Base-by-base conservation (phyloP, 148 eudicot genomes). In the Pharnaceum exiguum region DNA sequence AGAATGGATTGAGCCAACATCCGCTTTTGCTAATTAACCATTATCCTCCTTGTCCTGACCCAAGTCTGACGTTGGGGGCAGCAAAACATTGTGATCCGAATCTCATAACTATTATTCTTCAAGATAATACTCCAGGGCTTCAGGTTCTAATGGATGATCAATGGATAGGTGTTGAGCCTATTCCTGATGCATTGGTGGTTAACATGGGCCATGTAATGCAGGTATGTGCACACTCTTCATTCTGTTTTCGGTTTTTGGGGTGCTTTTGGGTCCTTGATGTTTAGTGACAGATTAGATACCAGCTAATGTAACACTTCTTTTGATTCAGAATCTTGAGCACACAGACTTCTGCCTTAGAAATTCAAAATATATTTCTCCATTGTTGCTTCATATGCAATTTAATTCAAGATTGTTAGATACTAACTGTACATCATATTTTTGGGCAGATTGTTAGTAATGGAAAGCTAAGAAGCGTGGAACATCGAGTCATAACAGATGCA, bases 401-500 rank as follows among this genome's bases (percentile, higher is more conserved):
- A n/a, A n/a, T n/a, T n/a, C n/a, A n/a, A n/a, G n/a, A n/a, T n/a
- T n/a, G n/a, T n/a, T n/a, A n/a, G n/a, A n/a, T n/a, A n/a, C n/a
- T n/a, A n/a, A n/a, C n/a, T n/a, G n/a, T n/a, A n/a, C n/a, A n/a
- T n/a, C n/a, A n/a, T n/a, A n/a, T n/a, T 26, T 15, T 6, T 2
- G 7, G 47, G 40, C 31, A 60, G 75, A 38, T 59, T 52, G 45
- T 71, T 12, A 71, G 66, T 19, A 74, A 68, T 48, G 73, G 68
- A 13, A 74, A 74, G 67, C 63, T 74, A 3, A 63, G 9, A 16
- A 32, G 61, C 21, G 57, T 56, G 16, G 66, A 63, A 19, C 78
- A 74, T 49, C 52, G 78, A 23, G 78, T 35, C 7, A 70, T 74
- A 38, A 63, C 73, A 7, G 69, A 59, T 48, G 46, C 66, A 48